These are phyloP conservation scores for Musa troglodytarum DNA, from an alignment of 176 grass and related monocot genomes.

Conservation along the genomic window DNA sequence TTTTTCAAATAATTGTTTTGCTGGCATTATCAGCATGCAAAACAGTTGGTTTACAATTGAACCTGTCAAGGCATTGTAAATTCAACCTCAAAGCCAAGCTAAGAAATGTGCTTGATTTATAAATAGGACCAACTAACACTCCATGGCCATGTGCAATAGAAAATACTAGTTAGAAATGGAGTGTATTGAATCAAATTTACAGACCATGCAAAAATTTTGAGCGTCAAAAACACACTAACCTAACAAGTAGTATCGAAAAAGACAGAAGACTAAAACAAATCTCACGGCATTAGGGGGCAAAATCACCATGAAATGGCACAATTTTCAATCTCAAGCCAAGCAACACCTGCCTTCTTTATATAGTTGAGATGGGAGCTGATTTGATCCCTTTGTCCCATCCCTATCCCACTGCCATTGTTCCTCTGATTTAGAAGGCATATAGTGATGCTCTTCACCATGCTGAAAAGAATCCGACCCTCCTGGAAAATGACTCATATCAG, in stretches of 20 bases:
- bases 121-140: background rate
- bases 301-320: conserved; percentile 10
- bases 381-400: conserved; percentile 37
- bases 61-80: background rate
- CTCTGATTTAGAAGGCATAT: conserved; percentile 30
- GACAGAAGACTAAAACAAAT: background rate
- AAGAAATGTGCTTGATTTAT: background rate
- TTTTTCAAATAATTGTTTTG: background rate
- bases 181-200: background rate
- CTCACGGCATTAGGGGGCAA: background rate
- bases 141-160: background rate
- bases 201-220: background rate
- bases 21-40: conserved; percentile 10
- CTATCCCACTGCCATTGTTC: conserved; percentile 67
- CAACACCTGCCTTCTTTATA: conserved; percentile 42
- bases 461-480: conserved; percentile 31
- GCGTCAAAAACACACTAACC: background rate
- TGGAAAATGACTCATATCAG: conserved; percentile 40
- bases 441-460: conserved; percentile 44
- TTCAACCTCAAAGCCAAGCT: background rate
- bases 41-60: background rate
- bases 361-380: conserved; percentile 34
- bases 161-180: background rate
- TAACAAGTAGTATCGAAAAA: background rate
- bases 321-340: conserved; percentile 14